Evolutionary conservation across 2,329 filamentous ascomycete genomes (phyloP), one percentile per base, ranked within the genome.

Genomic region (Eutypa lata): DNA sequence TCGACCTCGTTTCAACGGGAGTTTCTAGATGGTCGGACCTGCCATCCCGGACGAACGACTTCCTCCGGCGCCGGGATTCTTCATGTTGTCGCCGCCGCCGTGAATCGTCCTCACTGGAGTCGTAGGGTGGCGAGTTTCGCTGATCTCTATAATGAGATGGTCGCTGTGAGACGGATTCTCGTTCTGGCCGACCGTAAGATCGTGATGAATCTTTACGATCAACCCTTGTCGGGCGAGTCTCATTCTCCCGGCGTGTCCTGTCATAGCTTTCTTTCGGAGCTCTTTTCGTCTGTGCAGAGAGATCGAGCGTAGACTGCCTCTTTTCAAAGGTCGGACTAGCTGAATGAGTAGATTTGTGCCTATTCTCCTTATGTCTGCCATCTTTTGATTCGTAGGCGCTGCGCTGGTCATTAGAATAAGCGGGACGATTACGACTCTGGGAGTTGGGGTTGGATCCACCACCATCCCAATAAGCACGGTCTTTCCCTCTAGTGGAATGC

Each of bases 101-200:
- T n/a, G 53, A 19, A 16, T 69, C 67, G 18, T 69, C 67, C 38
- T 67, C 67, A n/a, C 63, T 67, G 4, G 65, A 67, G 46, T 65
- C 54, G 45, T 58, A 55, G 8, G 53, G 53, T 16, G 59, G 53
- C 2, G 61, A 57, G 7, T 55, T 53, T 7, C 60, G 58, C 43
- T 58, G 60, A 7, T 61, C 56, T 53, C 52, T 52, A 7, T 59
- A 57, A 42, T 48, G 57, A 2, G 60, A 52, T 19, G 64, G 60
- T 14, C 58, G 53, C 40, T 58, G 64, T 14, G 61, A 58, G 11
- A 56, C 11, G 24, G 58, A 54, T 51, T 65, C 63, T 14, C 59
- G 60, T 26, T 67, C 63, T 35, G 55, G 53, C 31, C 57, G 61
- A 37, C 56, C 46, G 45, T 58, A 49, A 18, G 48, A 52, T 1